Evolutionary conservation across 2,329 filamentous ascomycete species (phyloP), one percentile per base, ranked within the genome.

Genomic region (Monosporascus sp.): DNA sequence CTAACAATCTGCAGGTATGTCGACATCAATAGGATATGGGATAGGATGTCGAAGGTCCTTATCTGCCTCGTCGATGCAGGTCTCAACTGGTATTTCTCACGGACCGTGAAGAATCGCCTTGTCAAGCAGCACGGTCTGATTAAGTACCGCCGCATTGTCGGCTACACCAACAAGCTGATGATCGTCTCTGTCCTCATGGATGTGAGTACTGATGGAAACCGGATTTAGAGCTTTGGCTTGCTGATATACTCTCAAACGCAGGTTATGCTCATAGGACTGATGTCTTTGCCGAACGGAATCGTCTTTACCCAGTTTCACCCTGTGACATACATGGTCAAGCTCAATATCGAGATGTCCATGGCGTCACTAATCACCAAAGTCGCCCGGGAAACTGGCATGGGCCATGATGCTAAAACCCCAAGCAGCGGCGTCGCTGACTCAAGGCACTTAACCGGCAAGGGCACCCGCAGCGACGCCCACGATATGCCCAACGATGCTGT

Each of bases 81-180:
- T 0, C 70, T 82, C n/a, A 82, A 82, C 53, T 74, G 69, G 62
- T 80, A 78, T 57, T 82, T 82, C 58, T 67, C 82, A 3, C 60
- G 64, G 5, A 71, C 66, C 0, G 77, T 80, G 35, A 74, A 77
- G 58, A 64, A 67, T 5, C 71, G 76, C 2, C 71, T 81, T 0
- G 66, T 80, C 17, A 68, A 71, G 40, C 74, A 79, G 48, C 65
- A 70, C 37, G 75, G 75, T 1, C 65, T 80, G 3, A 71, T 71
- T 7, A 81, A 81, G 56, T 81, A 81, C 61, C 70, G 74, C 54
- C 72, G 72, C 4, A 70, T 81, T 0, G 72, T 79, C 3, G 66
- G 66, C 7, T 80, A 79, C 66, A 81, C 80, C 50, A 72, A 75
- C 24, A 71, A 71, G 43, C 72, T 81, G 17, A 77, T 81, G 61